These are phyloP conservation scores for Aspergillus avenaceus DNA, from an alignment of 495 filamentous ascomycete species.

Conservation along the genomic window DNA sequence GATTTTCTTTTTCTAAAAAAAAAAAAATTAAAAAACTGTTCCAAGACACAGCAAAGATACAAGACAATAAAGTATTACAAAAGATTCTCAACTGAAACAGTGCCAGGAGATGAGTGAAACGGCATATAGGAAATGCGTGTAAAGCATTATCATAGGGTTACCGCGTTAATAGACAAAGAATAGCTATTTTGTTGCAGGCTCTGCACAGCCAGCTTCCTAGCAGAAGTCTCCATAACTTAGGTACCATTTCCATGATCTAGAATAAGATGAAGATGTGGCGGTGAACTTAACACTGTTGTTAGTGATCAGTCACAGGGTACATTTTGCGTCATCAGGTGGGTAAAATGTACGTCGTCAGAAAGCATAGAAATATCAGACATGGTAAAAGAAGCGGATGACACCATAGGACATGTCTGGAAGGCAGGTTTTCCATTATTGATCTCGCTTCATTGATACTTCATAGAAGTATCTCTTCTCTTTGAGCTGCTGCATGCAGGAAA, in stretches of 20 bases:
- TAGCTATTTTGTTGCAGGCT: no score
- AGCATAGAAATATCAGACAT: neutral
- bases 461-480: no score
- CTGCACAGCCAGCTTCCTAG: no score
- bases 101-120: no score
- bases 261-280: neutral
- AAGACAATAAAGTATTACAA: neutral
- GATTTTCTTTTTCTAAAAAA: neutral
- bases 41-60: neutral
- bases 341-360: neutral
- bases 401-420: neutral
- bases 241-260: neutral
- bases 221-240: no score
- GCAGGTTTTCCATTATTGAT: no score
- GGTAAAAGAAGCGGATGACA: neutral
- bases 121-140: no score
- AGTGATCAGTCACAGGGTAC: conserved; percentile 18
- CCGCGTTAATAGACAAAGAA: no score
- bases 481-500: neutral
- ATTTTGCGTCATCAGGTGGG: conserved; percentile 18
- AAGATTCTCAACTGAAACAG: no score
- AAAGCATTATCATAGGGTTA: no score
- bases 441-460: neutral
- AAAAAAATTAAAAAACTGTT: neutral
- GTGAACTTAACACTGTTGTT: conserved; percentile 11